Percentiles rank a stretch among this genome's conserved stretches.
Conservation (phyloP, 345 rosid genomes). For the Trapa bicornis region DNA sequence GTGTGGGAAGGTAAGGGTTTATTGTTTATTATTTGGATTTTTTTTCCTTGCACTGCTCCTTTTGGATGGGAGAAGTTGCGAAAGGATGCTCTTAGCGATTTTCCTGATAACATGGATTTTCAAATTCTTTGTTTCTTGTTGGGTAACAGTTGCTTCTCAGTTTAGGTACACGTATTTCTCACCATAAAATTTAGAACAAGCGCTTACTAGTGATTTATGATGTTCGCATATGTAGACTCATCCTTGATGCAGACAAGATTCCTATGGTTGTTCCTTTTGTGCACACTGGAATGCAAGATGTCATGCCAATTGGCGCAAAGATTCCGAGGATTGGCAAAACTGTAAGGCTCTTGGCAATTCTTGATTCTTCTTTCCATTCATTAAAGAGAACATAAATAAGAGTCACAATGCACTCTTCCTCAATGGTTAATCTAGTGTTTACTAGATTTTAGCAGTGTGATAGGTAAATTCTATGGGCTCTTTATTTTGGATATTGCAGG, state of each 20-base stretch:
- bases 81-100: neutral
- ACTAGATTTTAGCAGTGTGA: neutral
- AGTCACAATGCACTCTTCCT: neutral
- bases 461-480: neutral
- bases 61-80: neutral
- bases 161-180: neutral
- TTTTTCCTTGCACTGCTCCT: neutral
- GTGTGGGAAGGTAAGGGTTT: conserved; percentile 70
- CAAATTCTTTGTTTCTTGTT: neutral
- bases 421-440: neutral
- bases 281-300: conserved; percentile 88
- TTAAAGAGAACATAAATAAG: neutral
- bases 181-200: neutral
- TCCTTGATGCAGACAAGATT: conserved; percentile 67
- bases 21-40: neutral
- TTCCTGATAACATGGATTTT: neutral
- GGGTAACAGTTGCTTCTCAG: neutral
- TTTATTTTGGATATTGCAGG: conserved; percentile 26
- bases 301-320: conserved; percentile 88
- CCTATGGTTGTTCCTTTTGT: conserved; percentile 92
- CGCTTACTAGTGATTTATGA: neutral
- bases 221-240: conserved; percentile 32
- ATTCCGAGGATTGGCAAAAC: conserved; percentile 85
- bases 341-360: conserved; percentile 24
- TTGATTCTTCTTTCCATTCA: neutral